Conservation (phyloP, 2,329 filamentous ascomycete species). For the Hymenoscyphus linearis region DNA sequence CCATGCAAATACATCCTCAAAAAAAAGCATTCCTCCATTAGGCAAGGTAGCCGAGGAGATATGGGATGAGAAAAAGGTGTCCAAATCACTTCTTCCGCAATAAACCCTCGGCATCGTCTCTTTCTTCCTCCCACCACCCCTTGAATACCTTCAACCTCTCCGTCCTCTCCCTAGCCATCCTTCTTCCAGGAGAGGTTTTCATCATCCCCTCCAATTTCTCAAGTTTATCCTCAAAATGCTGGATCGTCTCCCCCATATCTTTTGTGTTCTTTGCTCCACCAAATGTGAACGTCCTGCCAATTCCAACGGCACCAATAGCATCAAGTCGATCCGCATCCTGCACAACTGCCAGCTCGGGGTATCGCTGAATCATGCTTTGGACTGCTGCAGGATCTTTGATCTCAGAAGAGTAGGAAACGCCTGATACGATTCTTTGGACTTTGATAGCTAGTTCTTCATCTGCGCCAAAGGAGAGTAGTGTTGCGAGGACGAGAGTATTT, state of each 20-base stretch:
- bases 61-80: neutral
- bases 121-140: slow-evolving; percentile 55
- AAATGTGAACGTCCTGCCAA: slow-evolving; percentile 74
- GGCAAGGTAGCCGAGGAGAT: neutral
- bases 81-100: slow-evolving; percentile 21
- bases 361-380: slow-evolving; percentile 48
- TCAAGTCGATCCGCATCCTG: slow-evolving; percentile 95
- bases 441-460: slow-evolving; percentile 54
- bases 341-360: slow-evolving; percentile 78
- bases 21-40: neutral
- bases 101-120: slow-evolving; percentile 25
- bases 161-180: slow-evolving; percentile 49
- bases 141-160: slow-evolving; percentile 47
- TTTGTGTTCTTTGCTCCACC: slow-evolving; percentile 56
- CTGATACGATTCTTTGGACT: slow-evolving; percentile 68
- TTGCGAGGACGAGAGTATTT: slow-evolving; percentile 49
- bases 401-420: slow-evolving; percentile 78
- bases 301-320: slow-evolving; percentile 82
- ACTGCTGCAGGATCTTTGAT: slow-evolving; percentile 58
- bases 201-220: slow-evolving; percentile 57
- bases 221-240: slow-evolving; percentile 77
- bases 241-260: slow-evolving; percentile 60
- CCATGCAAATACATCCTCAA: neutral
- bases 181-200: slow-evolving; percentile 54
- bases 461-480: slow-evolving; percentile 57